phyloP scores from a whole-genome alignment of 768 basidiomycete genomes.

The Hemileccinum impolitum region DNA sequence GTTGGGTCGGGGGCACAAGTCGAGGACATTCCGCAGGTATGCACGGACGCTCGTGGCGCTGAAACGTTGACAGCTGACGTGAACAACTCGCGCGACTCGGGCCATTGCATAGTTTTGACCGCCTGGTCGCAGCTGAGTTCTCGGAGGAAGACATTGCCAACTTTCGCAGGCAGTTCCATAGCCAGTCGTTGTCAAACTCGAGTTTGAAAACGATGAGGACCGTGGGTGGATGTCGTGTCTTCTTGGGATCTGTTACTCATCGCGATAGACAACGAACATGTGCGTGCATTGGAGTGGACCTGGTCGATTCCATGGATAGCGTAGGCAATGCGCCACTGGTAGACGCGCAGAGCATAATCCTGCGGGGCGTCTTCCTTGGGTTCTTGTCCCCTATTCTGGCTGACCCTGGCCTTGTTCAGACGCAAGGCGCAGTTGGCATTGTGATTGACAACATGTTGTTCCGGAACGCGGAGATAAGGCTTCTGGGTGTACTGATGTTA shows the following conservation, averaged over 20 bases:
- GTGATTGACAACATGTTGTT: slow-evolving; percentile 88
- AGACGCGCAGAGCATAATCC: slow-evolving; percentile 62
- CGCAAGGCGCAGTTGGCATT: slow-evolving; percentile 74
- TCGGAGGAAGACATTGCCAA: slow-evolving; percentile 86
- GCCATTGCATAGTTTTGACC: slow-evolving; percentile 87
- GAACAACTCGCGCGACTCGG: slow-evolving; percentile 66
- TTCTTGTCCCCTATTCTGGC: slow-evolving; percentile 76
- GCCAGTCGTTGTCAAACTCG: slow-evolving; percentile 67
- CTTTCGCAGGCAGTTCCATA: slow-evolving; percentile 89
- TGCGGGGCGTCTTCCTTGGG: slow-evolving; percentile 81
- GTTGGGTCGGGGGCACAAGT: slow-evolving; percentile 55
- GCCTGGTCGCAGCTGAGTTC: slow-evolving; percentile 85
- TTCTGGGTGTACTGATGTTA: slow-evolving; percentile 27
- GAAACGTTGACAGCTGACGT: not conserved
- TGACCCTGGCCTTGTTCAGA: slow-evolving; percentile 30
- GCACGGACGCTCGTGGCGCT: slow-evolving; percentile 1
- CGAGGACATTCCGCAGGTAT: slow-evolving; percentile 55
- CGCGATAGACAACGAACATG: slow-evolving; percentile 80
- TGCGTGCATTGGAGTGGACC: slow-evolving; percentile 91
- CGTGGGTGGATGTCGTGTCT: slow-evolving; percentile 40
- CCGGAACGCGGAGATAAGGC: slow-evolving; percentile 77
- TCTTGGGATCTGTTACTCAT: not conserved
- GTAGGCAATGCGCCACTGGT: slow-evolving; percentile 57
- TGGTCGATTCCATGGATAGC: slow-evolving; percentile 77
- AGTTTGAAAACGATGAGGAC: slow-evolving; percentile 73